Conservation (phyloP, 495 filamentous ascomycete genomes). For the Penicillium roqueforti region DNA sequence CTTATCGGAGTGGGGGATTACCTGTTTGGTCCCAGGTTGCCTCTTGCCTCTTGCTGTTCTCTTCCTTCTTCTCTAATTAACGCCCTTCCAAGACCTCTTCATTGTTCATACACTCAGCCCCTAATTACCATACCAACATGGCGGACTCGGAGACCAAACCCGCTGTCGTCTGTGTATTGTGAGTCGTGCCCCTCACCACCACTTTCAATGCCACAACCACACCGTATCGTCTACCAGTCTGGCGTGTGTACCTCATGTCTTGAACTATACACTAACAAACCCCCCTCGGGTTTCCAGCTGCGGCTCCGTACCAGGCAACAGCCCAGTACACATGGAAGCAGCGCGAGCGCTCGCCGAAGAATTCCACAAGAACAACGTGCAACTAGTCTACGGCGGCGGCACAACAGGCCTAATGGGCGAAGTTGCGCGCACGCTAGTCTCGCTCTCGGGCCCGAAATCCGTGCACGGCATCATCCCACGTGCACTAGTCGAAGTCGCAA, state of each 20-base stretch:
- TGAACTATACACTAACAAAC: slow-evolving; percentile 7
- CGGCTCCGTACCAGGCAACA: slow-evolving; percentile 67
- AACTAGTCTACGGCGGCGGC: slow-evolving; percentile 90
- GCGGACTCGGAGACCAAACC: slow-evolving; percentile 36
- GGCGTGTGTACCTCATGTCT: neutral
- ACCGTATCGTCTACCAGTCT: neutral
- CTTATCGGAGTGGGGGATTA: neutral
- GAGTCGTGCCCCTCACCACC: slow-evolving; percentile 33
- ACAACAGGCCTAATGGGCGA: slow-evolving; percentile 95
- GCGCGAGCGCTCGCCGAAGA: slow-evolving; percentile 71
- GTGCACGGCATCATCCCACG: slow-evolving; percentile 93
- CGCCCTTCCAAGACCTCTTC: neutral
- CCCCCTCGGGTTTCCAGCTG: slow-evolving; percentile 47
- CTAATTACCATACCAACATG: neutral
- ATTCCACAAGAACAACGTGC: slow-evolving; percentile 70
- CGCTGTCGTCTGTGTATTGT: slow-evolving; percentile 78
- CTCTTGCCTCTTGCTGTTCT: neutral
- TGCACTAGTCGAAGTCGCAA: slow-evolving; percentile 70
- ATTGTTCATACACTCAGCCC: neutral
- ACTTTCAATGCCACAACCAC: neutral
- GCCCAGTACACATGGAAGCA: slow-evolving; percentile 64
- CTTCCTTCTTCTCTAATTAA: neutral
- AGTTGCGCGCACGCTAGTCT: slow-evolving; percentile 79
- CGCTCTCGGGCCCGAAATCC: slow-evolving; percentile 70
- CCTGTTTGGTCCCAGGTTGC: neutral